These are phyloP conservation scores for Diaporthe sp. DNA, from an alignment of 2,329 filamentous ascomycete species.

Conservation along the genomic window DNA sequence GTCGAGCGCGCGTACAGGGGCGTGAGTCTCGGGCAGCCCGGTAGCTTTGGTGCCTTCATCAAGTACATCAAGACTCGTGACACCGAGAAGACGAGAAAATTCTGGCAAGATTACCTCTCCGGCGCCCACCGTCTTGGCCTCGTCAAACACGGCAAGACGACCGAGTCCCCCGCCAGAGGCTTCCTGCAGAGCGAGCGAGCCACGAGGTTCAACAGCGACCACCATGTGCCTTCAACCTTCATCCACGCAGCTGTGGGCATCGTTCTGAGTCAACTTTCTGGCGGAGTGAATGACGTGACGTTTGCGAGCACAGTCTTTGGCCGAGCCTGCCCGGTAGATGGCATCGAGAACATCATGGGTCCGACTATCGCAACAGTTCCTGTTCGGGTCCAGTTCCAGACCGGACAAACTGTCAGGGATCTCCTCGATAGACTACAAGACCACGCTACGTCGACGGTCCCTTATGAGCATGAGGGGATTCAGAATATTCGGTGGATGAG, in stretches of 20 bases:
- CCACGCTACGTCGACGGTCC: conserved; percentile 57
- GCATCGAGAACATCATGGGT: conserved; percentile 19
- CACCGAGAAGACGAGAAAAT: neutral
- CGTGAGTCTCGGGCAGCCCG: neutral
- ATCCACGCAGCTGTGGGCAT: neutral
- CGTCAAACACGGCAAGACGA: neutral
- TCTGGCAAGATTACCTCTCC: neutral
- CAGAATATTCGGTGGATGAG: conserved; percentile 67
- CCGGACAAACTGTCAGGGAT: conserved; percentile 57
- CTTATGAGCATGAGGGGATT: conserved; percentile 73
- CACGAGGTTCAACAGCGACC: conserved; percentile 1
- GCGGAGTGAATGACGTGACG: neutral
- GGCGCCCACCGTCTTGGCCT: neutral
- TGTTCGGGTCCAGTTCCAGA: conserved; percentile 62
- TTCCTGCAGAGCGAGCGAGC: neutral
- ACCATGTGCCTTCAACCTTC: neutral
- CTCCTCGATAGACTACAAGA: neutral
- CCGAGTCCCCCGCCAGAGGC: neutral
- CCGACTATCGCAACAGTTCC: conserved; percentile 70
- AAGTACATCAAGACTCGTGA: neutral
- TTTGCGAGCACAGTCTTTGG: conserved; percentile 15
- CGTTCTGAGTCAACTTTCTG: neutral
- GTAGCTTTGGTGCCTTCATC: neutral
- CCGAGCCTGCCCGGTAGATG: conserved; percentile 22
- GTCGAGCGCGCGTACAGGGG: neutral